Evolutionary conservation across 306 rosid genomes (phyloP).

Genomic region (Alnus glutinosa): DNA sequence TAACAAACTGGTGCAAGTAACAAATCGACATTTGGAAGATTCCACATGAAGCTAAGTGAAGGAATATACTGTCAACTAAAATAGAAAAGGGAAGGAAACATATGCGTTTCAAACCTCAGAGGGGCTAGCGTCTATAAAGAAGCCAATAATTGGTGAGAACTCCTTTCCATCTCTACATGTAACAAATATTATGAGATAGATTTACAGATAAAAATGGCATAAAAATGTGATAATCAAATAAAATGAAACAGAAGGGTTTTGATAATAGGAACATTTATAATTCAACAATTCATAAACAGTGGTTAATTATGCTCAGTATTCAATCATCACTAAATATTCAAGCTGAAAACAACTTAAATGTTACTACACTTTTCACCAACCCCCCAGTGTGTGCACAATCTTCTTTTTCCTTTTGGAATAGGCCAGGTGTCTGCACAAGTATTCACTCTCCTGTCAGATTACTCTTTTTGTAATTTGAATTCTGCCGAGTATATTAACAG

Average conservation of each 20-base stretch:
- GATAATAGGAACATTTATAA: constrained; percentile 4
- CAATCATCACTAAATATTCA: background rate
- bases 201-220: background rate
- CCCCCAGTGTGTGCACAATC: background rate
- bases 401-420: background rate
- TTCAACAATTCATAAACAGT: constrained; percentile 12
- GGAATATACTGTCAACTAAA: constrained; percentile 4
- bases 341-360: too few species aligned
- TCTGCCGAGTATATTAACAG: too few species aligned
- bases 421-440: background rate
- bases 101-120: constrained; percentile 58
- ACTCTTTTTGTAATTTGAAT: background rate
- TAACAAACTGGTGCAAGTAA: background rate
- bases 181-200: constrained; percentile 4
- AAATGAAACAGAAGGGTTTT: constrained; percentile 1
- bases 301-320: constrained; percentile 5
- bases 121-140: constrained; percentile 56
- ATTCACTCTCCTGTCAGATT: background rate
- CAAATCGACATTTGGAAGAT: background rate
- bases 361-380: background rate
- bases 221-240: background rate
- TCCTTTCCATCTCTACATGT: constrained; percentile 71
- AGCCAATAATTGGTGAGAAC: constrained; percentile 79
- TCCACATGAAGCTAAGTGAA: background rate
- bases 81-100: constrained; percentile 6